These are phyloP conservation scores for Sclerotinia borealis DNA, from an alignment of 2,329 filamentous ascomycete species.

Conservation along the genomic window DNA sequence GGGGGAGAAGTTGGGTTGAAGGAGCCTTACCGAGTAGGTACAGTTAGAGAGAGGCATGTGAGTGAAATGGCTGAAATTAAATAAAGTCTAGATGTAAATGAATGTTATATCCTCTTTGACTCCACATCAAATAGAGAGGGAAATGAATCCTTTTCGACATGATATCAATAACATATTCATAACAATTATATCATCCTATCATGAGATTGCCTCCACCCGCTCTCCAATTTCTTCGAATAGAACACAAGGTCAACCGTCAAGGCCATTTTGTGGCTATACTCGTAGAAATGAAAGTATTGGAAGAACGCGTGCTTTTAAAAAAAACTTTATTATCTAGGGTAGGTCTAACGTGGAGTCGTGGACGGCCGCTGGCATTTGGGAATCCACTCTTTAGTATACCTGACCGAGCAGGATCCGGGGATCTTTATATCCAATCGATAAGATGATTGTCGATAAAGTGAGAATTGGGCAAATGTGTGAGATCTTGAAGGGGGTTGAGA, in stretches of 20 bases:
- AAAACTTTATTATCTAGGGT: too few species aligned
- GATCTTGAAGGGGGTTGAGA: neutral
- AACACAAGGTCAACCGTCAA: neutral
- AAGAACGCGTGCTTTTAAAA: neutral
- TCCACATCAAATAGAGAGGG: neutral
- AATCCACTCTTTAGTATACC: neutral
- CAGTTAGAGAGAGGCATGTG: neutral
- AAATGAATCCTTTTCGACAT: neutral
- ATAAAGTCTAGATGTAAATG: too few species aligned
- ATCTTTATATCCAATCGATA: constrained; percentile 5
- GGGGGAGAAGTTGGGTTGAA: neutral
- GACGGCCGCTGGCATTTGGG: constrained; percentile 5
- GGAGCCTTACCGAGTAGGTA: neutral
- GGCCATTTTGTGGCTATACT: neutral
- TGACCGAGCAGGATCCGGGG: constrained; percentile 2
- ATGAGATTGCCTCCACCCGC: neutral
- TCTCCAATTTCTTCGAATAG: neutral
- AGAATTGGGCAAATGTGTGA: neutral
- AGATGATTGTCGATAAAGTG: neutral
- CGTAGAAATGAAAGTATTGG: neutral
- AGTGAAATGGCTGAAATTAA: neutral
- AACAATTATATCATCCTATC: neutral
- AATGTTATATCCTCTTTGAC: neutral
- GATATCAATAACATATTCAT: neutral
- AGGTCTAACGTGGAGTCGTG: constrained; percentile 11